Percentiles rank a stretch among this genome's conserved stretches.
Conservation (phyloP, 306 rosid genomes). For the Sechiopsis laciniata region DNA sequence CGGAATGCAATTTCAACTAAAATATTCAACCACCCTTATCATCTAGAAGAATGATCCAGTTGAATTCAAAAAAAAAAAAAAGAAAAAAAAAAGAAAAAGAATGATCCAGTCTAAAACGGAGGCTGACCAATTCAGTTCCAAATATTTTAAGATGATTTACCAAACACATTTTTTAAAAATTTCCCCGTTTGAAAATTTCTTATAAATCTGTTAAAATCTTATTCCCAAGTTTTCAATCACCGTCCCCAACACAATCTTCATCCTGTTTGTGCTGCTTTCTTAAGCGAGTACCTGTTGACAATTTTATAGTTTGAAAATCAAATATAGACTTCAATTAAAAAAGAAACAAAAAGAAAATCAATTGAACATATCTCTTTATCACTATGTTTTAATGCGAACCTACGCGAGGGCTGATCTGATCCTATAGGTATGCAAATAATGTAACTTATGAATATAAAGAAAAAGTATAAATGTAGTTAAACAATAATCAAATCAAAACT, state of each 20-base stretch:
- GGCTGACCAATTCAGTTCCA: slow-evolving; percentile 2
- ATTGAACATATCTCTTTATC: no score
- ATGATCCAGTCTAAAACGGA: slow-evolving; percentile 1
- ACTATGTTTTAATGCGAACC: no score
- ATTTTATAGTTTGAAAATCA: neutral
- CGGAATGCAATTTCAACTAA: slow-evolving; percentile 7
- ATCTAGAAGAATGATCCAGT: neutral
- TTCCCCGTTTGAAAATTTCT: neutral
- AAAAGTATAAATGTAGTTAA: no score
- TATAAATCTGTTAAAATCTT: neutral
- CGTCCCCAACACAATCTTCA: neutral
- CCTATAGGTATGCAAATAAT: no score
- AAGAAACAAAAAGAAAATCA: no score
- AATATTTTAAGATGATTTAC: neutral
- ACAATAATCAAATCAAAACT: no score
- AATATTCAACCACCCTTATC: slow-evolving; percentile 11
- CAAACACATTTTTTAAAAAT: neutral
- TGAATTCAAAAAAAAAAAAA: no score
- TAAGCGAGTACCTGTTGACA: neutral
- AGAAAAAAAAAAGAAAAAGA: neutral
- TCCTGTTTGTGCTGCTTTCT: neutral
- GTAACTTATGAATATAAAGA: no score
- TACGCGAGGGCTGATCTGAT: no score
- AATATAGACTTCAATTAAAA: neutral
- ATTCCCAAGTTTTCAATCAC: slow-evolving; percentile 13